Evolutionary conservation across 1,139 yeast genomes (phyloP).

Genomic region (Candida smagusa): DNA sequence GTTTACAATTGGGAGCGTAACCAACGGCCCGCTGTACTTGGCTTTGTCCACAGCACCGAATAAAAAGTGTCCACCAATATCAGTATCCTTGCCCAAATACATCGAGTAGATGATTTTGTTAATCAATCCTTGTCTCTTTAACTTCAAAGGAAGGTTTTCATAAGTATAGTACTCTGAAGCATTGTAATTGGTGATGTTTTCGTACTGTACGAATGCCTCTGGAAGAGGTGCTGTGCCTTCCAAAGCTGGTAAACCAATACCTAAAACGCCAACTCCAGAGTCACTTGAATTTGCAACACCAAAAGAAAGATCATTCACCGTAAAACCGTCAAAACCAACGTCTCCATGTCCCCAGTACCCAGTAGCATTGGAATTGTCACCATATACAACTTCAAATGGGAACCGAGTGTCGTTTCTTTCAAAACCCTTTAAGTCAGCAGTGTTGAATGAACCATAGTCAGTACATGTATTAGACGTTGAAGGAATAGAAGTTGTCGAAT

Average conservation of each 20-base stretch:
- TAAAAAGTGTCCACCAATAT: slow-evolving; percentile 40
- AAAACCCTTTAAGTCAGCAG: slow-evolving; percentile 31
- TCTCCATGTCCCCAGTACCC: slow-evolving; percentile 59
- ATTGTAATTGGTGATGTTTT: slow-evolving; percentile 6
- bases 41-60: slow-evolving; percentile 58
- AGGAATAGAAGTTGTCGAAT: background rate
- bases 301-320: slow-evolving; percentile 45
- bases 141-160: slow-evolving; percentile 54
- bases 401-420: slow-evolving; percentile 29
- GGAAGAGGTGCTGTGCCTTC: slow-evolving; percentile 37
- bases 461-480: slow-evolving; percentile 28
- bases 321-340: slow-evolving; percentile 37
- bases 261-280: slow-evolving; percentile 47
- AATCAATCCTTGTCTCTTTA: slow-evolving; percentile 49
- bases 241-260: slow-evolving; percentile 52
- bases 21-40: slow-evolving; percentile 45
- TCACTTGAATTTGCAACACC: slow-evolving; percentile 48
- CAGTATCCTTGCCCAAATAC: slow-evolving; percentile 15
- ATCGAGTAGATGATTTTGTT: slow-evolving; percentile 49
- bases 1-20: slow-evolving; percentile 22
- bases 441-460: slow-evolving; percentile 37
- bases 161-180: slow-evolving; percentile 55
- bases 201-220: slow-evolving; percentile 18
- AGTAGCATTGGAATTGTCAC: slow-evolving; percentile 56
- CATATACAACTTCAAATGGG: slow-evolving; percentile 50